These are phyloP conservation scores for Fomitopsis betulina DNA, from an alignment of 1,284 basidiomycete genomes.

Conservation along the genomic window DNA sequence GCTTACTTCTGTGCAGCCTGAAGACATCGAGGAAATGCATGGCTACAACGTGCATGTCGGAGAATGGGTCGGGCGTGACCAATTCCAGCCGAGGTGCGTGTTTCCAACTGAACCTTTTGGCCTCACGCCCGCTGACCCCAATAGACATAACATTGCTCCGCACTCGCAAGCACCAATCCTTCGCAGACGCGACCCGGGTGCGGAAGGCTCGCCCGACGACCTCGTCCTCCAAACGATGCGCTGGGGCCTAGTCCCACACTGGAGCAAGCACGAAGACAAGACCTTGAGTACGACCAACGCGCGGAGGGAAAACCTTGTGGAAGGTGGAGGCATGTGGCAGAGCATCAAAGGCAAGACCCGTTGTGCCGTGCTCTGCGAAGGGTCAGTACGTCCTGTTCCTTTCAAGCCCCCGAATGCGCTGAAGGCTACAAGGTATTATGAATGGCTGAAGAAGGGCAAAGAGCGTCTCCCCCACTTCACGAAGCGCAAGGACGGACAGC, in stretches of 20 bases:
- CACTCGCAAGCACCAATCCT: constrained; percentile 66
- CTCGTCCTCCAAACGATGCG: constrained; percentile 72
- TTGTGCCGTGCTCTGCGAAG: constrained; percentile 78
- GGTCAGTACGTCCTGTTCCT: constrained; percentile 42
- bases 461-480: constrained; percentile 79
- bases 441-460: constrained; percentile 84
- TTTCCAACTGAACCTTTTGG: background rate
- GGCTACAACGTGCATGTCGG: constrained; percentile 42
- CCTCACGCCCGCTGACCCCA: constrained; percentile 21
- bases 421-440: constrained; percentile 67
- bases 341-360: constrained; percentile 75
- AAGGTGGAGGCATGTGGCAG: constrained; percentile 76
- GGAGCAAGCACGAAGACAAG: constrained; percentile 72
- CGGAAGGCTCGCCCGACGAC: constrained; percentile 1
- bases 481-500: constrained; percentile 57
- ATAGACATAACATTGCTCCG: constrained; percentile 67
- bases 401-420: background rate
- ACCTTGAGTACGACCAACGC: constrained; percentile 86
- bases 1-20: constrained; percentile 21
- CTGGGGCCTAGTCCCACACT: constrained; percentile 90
- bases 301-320: constrained; percentile 77
- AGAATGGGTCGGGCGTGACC: constrained; percentile 60
- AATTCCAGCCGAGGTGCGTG: constrained; percentile 42
- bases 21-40: constrained; percentile 37
- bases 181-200: constrained; percentile 29